Evolutionary conservation across 2,329 filamentous ascomycete genomes (phyloP).

Genomic region (Simplicillium aogashimaense): DNA sequence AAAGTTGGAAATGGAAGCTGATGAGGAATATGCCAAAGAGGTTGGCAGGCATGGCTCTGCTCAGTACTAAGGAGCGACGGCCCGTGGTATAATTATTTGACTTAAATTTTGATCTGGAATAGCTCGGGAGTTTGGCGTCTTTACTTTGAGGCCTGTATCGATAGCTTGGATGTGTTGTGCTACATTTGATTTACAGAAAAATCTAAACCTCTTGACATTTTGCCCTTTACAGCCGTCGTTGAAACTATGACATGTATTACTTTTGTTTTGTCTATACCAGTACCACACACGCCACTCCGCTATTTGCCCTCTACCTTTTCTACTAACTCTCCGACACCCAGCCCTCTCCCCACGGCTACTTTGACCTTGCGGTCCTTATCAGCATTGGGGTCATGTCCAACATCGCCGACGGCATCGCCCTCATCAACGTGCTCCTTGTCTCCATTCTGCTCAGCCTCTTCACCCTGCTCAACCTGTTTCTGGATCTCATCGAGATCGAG

Average conservation of each 20-base stretch:
- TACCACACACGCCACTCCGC: conserved; percentile 4
- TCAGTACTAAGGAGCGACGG: background rate
- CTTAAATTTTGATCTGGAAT: no score
- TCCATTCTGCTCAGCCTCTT: conserved; percentile 35
- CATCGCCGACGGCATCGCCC: conserved; percentile 60
- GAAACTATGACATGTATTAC: background rate
- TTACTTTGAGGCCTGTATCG: no score
- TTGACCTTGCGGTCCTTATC: conserved; percentile 57
- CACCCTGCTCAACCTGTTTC: conserved; percentile 32
- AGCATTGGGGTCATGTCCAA: conserved; percentile 39
- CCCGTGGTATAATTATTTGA: background rate
- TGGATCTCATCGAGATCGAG: conserved; percentile 64
- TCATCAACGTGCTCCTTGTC: conserved; percentile 41
- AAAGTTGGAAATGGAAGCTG: conserved; percentile 29
- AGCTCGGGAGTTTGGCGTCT: no score
- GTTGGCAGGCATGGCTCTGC: conserved; percentile 17
- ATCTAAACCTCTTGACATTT: no score
- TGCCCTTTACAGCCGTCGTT: no score
- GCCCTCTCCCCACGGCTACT: conserved; percentile 70
- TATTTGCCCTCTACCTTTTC: conserved; percentile 53
- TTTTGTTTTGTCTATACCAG: background rate
- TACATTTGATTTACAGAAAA: no score
- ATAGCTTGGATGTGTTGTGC: no score
- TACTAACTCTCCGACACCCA: conserved; percentile 63
- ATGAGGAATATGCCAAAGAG: conserved; percentile 36